Base-by-base conservation (phyloP, 1,284 basidiomycete species). In the Termitomyces sp. region DNA sequence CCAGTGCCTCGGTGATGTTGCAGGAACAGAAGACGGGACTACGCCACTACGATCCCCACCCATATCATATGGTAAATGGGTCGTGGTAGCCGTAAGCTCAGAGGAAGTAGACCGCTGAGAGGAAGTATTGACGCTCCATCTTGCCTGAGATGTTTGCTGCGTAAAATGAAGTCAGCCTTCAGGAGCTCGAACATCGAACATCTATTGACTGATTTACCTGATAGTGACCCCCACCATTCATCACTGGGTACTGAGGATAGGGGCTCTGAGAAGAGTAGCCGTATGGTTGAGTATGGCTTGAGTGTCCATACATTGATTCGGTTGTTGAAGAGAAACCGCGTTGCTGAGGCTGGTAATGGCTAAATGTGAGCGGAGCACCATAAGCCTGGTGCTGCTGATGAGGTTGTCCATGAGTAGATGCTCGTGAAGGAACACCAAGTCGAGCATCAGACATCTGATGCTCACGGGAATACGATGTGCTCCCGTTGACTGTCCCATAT, bases 301-400 rank as follows among this genome's bases (percentile, higher is more conserved):
- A 58, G 9, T 54, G 41, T 7, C 53, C 52, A 43, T 61, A 59
- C 21, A 50, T 19, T n/a, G 55, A 33, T 41, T 58, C 54, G 0
- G 56, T 39, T 2, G 53, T 53, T 5, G 60, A 58, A 4, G 72
- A 70, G 46, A 79, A 79, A 3, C 70, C 73, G 28, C 68, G 74
- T 46, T 76, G 76, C 39, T 75, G 70, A 12, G 78, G 78, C 58
- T 80, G 78, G 60, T 81, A 81, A 62, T 80, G 78, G 21, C 72
- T 73, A 62, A 80, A 80, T 1, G 78, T 70, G 52, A 73, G 68
- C 15, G 61, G 57, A 21, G 64, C 50, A 31, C 56, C 57, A 52
- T 62, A 62, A 8, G 56, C 54, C 45, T 56, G 59, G 39, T 63
- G 67, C 33, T 53, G 61, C n/a, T 57, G 59, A 52, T 52, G 58